Base-by-base conservation (phyloP, 352 stramenopile genomes). In the Phytophthora capsici region DNA sequence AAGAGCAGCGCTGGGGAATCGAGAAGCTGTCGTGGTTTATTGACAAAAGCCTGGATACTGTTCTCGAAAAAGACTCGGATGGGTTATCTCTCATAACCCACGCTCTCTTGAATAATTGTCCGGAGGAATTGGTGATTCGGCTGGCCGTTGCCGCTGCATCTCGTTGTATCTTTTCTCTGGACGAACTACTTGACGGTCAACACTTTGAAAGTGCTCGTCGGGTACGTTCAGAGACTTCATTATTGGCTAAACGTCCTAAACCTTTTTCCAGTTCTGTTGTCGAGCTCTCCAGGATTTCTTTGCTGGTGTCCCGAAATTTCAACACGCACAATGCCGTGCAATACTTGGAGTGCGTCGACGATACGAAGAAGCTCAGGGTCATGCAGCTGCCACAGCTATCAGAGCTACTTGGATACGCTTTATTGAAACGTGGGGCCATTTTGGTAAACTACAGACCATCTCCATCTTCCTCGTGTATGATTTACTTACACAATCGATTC, bases 351-450 rank as follows among this genome's bases (percentile, higher is more conserved):
- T 16, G n/a, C 52, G 36, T 36, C 37, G 19, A 12, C 14, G 64
- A 26, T 36, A 38, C 25, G 30, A 22, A 3, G 62, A 69, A 19
- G 44, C 66, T n/a, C 25, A 66, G n/a, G 20, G 62, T 14, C 14
- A 17, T 8, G 37, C 48, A 23, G 51, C 25, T 43, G 63, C 77
- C 5, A 48, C 46, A 7, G 28, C 48, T 6, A 66, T 93, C 6
- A 57, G 66, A 43, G 45, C 22, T 3, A 50, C 82, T 26, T 93
- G 82, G 85, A 36, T 23, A 13, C 66, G 58, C 1, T 91, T 90
- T 28, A 63, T 79, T 10, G 69, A 90, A 51, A 86, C 81, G 10
- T 93, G 85, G 82, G 81, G 78, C 1, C 84, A 91, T 56, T 83
- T 81, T 45, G 82, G 82, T 71, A 50, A 32, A 66, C 1, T 17